Percentiles rank a stretch among this genome's conserved stretches.
These are phyloP conservation scores for Rhodamnia argentea DNA, from an alignment of 345 rosid species.

Conservation along the genomic window DNA sequence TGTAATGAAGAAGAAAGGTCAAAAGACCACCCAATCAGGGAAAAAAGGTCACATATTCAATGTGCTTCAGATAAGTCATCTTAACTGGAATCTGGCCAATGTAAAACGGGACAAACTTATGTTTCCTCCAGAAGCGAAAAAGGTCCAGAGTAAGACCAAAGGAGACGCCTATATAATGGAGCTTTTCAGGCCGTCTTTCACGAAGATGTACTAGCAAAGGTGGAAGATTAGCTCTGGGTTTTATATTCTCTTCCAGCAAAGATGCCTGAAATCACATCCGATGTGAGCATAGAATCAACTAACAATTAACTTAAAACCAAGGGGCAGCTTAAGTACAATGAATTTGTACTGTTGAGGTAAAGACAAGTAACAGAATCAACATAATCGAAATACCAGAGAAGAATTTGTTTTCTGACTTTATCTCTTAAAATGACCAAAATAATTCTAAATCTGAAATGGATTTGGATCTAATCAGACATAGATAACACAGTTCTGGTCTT, in stretches of 20 bases:
- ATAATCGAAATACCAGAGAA: not conserved
- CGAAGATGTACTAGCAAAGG: conserved; percentile 68
- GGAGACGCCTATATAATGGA: conserved; percentile 88
- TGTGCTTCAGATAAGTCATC: conserved; percentile 6
- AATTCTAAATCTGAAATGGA: not conserved
- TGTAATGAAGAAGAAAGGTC: conserved; percentile 15
- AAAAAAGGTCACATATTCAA: not conserved
- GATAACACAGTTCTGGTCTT: not conserved
- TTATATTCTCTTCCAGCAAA: conserved; percentile 71
- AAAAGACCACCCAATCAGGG: not conserved
- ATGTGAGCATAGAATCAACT: not conserved
- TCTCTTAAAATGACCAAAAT: not conserved
- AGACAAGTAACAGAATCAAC: not conserved
- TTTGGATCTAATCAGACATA: not conserved
- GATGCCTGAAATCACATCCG: conserved; percentile 44
- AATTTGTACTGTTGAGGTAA: not conserved
- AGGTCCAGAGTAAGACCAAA: conserved; percentile 97
- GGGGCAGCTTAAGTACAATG: not conserved
- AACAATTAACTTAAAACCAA: not conserved
- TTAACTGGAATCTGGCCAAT: conserved; percentile 84
- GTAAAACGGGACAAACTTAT: conserved; percentile 84
- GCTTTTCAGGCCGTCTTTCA: conserved; percentile 77
- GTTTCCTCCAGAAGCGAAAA: conserved; percentile 90
- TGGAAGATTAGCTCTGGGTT: conserved; percentile 79
- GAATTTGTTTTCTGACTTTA: not conserved